These are phyloP conservation scores for Castanea crenata DNA, from an alignment of 306 rosid species.

Conservation along the genomic window DNA sequence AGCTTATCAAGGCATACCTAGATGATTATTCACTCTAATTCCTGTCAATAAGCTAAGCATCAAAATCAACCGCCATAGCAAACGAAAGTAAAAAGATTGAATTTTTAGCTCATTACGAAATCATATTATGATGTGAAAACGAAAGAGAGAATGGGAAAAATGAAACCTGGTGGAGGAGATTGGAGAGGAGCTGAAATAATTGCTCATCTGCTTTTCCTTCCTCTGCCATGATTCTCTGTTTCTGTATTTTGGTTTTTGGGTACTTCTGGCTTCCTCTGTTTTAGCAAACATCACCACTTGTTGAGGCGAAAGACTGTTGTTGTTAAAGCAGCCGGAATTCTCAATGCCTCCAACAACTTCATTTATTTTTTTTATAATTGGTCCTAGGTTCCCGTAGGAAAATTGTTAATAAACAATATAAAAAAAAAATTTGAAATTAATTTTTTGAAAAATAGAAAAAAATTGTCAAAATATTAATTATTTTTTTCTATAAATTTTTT, in stretches of 20 bases:
- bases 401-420: too few species aligned
- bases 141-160: background rate
- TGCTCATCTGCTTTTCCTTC: constrained; percentile 63
- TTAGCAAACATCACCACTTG: background rate
- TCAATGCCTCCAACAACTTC: too few species aligned
- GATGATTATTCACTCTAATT: background rate
- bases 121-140: background rate
- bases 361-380: too few species aligned
- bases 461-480: too few species aligned
- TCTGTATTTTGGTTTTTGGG: background rate
- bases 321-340: too few species aligned
- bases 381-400: too few species aligned
- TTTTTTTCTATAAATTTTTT: too few species aligned
- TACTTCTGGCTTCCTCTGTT: background rate
- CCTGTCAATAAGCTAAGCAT: background rate
- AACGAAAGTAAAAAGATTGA: background rate
- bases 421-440: too few species aligned
- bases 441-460: too few species aligned
- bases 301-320: too few species aligned
- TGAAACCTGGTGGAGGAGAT: constrained; percentile 71
- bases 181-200: constrained; percentile 76
- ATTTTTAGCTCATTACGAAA: background rate
- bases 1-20: constrained; percentile 1
- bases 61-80: background rate
- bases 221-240: constrained; percentile 46